Evolutionary conservation across 163 green algal species (phyloP).

Genomic region (Prototheca wickerhamii): DNA sequence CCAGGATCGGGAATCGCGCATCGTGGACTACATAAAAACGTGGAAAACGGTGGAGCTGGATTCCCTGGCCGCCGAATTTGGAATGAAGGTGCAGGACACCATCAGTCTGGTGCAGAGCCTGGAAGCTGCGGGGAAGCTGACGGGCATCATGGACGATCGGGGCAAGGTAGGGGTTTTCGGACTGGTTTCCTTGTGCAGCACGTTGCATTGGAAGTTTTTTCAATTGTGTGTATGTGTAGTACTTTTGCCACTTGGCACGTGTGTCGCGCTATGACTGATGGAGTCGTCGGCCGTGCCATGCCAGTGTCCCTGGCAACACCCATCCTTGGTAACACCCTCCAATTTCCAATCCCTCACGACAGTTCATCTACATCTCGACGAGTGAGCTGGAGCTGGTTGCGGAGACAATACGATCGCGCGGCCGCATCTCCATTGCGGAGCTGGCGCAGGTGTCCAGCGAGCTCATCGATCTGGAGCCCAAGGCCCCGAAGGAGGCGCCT

Average conservation of each 20-base stretch:
- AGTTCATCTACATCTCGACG: constrained; percentile 90
- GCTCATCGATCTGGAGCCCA: constrained; percentile 69
- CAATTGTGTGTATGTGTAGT: no score
- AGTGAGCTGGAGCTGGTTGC: constrained; percentile 86
- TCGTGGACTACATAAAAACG: constrained; percentile 58
- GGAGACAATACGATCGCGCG: constrained; percentile 57
- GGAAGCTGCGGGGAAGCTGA: constrained; percentile 65
- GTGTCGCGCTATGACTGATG: no score
- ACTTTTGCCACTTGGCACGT: no score
- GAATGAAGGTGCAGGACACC: constrained; percentile 54
- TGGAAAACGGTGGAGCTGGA: constrained; percentile 84
- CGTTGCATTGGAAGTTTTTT: no score
- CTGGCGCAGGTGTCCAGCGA: constrained; percentile 55
- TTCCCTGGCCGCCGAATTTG: constrained; percentile 82
- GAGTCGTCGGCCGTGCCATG: no score
- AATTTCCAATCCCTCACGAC: no score
- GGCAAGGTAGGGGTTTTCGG: constrained; percentile 59
- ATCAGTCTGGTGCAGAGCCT: constrained; percentile 68
- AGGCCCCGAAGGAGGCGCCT: not conserved
- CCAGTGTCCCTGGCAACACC: no score
- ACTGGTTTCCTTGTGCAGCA: no score
- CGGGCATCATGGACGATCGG: constrained; percentile 92
- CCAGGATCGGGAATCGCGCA: constrained; percentile 50
- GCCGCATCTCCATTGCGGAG: constrained; percentile 72
- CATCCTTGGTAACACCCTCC: no score